phyloP scores from a whole-genome alignment of 2,329 filamentous ascomycete species.

The Cryphonectria naterciae region DNA sequence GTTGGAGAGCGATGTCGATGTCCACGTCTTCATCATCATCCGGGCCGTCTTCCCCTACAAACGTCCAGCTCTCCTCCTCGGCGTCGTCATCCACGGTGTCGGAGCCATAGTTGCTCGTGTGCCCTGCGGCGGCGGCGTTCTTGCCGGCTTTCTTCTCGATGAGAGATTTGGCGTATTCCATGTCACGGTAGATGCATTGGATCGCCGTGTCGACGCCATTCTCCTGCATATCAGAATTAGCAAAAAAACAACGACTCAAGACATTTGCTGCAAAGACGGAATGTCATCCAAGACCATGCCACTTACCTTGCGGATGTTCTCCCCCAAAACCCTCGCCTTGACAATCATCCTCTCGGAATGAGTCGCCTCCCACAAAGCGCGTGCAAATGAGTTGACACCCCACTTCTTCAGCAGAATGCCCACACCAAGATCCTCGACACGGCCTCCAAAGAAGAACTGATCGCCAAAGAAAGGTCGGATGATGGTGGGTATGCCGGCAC shows the following conservation, averaged over 20 bases:
- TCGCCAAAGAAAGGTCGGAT: conserved; percentile 98
- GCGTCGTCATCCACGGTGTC: conserved; percentile 61
- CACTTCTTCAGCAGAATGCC: conserved; percentile 88
- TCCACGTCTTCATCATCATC: conserved; percentile 40
- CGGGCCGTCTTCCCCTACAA: conserved; percentile 67
- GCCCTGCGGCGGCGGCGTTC: conserved; percentile 45
- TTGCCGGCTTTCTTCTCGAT: conserved; percentile 68
- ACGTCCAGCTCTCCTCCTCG: conserved; percentile 88
- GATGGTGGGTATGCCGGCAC: conserved; percentile 90
- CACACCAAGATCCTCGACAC: conserved; percentile 91
- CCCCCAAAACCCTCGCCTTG: conserved; percentile 80
- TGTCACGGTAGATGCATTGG: conserved; percentile 89
- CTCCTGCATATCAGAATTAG: conserved; percentile 61
- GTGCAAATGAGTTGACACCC: conserved; percentile 82
- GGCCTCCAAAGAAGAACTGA: conserved; percentile 91
- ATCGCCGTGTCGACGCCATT: conserved; percentile 89
- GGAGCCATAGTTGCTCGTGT: conserved; percentile 35
- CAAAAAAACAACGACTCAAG: neutral
- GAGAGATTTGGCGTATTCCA: conserved; percentile 87
- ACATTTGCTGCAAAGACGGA: neutral
- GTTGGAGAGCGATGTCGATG: conserved; percentile 17
- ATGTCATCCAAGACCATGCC: conserved; percentile 27
- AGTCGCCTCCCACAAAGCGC: conserved; percentile 88
- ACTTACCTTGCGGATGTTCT: conserved; percentile 82
- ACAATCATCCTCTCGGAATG: conserved; percentile 89